phyloP scores from a whole-genome alignment of 2,329 filamentous ascomycete genomes.

The Penicillium capsulatum region DNA sequence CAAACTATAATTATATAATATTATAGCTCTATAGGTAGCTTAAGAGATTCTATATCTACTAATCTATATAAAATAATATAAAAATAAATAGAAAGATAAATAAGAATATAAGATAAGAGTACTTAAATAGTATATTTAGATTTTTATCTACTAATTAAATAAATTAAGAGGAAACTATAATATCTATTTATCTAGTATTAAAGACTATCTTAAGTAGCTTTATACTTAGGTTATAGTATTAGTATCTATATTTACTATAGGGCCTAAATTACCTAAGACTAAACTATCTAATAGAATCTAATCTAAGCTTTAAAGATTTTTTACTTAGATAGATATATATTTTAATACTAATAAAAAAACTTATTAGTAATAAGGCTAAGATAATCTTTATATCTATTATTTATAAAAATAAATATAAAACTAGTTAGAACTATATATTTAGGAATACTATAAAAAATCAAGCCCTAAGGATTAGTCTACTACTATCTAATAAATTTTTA shows the following conservation, averaged over 20 bases:
- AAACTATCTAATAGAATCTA: constrained; percentile 1
- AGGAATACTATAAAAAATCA: too few species aligned
- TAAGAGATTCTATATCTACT: too few species aligned
- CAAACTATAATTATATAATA: too few species aligned
- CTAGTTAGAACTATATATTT: too few species aligned
- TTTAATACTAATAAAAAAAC: constrained; percentile 1
- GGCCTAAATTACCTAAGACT: constrained; percentile 1
- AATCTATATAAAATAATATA: too few species aligned
- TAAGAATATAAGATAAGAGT: neutral
- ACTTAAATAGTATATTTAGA: too few species aligned
- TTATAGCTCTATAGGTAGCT: too few species aligned
- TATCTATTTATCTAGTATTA: too few species aligned
- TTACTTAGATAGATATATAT: constrained; percentile 7
- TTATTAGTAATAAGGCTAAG: constrained; percentile 1
- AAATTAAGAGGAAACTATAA: neutral
- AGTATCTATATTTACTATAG: neutral
- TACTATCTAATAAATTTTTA: constrained; percentile 2
- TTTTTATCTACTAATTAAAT: neutral
- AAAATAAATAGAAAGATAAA: too few species aligned
- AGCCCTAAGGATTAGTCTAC: too few species aligned
- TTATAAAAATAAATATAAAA: constrained; percentile 5
- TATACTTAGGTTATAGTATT: too few species aligned
- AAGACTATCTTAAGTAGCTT: too few species aligned
- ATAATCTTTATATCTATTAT: constrained; percentile 3
- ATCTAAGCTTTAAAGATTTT: constrained; percentile 4